These are phyloP conservation scores for Starmera amethionina DNA, from an alignment of 805 yeast genomes.

Conservation along the genomic window DNA sequence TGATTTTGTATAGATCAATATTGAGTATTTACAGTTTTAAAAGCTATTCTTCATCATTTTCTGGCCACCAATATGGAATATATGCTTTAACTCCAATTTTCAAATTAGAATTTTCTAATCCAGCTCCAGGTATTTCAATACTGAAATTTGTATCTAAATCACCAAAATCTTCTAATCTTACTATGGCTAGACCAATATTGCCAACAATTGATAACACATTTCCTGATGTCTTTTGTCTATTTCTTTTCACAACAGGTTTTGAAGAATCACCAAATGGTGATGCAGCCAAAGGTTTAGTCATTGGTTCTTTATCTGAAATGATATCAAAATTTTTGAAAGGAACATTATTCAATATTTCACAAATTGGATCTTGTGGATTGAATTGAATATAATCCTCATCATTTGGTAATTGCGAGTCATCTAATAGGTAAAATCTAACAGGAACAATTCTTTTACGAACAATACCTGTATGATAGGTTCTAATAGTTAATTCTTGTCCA, in stretches of 20 bases:
- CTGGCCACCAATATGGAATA: slow-evolving; percentile 75
- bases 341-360: slow-evolving; percentile 7
- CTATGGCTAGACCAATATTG: slow-evolving; percentile 56
- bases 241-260: slow-evolving; percentile 2
- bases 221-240: slow-evolving; percentile 39
- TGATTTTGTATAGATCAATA: no score
- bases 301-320: slow-evolving; percentile 10
- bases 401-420: no score
- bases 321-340: slow-evolving; percentile 11
- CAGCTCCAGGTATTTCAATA: slow-evolving; percentile 19
- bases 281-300: slow-evolving; percentile 12
- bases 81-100: slow-evolving; percentile 39
- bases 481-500: slow-evolving; percentile 90
- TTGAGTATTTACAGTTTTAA: background rate
- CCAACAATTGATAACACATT: slow-evolving; percentile 45
- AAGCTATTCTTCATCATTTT: background rate
- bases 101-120: slow-evolving; percentile 10
- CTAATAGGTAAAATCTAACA: slow-evolving; percentile 26
- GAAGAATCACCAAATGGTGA: slow-evolving; percentile 28
- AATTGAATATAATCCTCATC: slow-evolving; percentile 10
- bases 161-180: slow-evolving; percentile 36
- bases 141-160: slow-evolving; percentile 23
- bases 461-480: slow-evolving; percentile 76
- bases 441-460: slow-evolving; percentile 82
- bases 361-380: slow-evolving; percentile 12